A percentile compares a stretch with the other conserved stretches of the same genome.
Conservation (phyloP, 257 asterid genomes). For the Handroanthus guayacan region DNA sequence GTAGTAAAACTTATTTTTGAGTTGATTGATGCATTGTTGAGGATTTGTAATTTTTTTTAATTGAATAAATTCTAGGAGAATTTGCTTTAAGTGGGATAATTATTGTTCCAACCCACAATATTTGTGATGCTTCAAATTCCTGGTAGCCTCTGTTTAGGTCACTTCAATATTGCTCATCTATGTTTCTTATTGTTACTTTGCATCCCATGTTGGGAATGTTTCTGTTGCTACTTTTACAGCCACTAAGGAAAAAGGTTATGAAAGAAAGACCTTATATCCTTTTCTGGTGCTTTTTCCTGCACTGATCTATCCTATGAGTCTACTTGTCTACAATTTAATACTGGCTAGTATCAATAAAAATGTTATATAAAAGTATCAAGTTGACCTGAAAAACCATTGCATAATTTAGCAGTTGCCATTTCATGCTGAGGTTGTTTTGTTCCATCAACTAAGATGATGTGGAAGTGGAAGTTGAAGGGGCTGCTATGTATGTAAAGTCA, state of each 20-base stretch:
- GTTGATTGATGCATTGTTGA: conserved; percentile 6
- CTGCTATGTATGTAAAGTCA: background rate
- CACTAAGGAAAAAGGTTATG: background rate
- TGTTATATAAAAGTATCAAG: background rate
- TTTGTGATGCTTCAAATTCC: conserved; percentile 10
- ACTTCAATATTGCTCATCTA: background rate
- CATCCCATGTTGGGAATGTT: background rate
- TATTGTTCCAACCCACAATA: background rate
- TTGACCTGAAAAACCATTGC: conserved; percentile 14
- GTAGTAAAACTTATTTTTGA: background rate
- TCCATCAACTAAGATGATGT: conserved; percentile 2
- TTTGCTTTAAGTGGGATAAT: background rate
- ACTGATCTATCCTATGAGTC: conserved; percentile 6
- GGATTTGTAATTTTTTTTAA: background rate
- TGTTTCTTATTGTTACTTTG: background rate
- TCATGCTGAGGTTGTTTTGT: background rate
- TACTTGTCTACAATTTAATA: background rate
- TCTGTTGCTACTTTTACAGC: background rate
- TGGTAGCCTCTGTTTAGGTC: background rate
- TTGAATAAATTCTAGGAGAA: background rate
- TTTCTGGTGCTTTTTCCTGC: background rate
- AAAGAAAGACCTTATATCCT: background rate
- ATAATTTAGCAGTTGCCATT: conserved; percentile 5
- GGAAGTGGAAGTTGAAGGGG: conserved; percentile 1
- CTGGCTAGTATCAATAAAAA: background rate